Conservation (phyloP, 2,329 filamentous ascomycete genomes). For the Diaporthe helianthi region DNA sequence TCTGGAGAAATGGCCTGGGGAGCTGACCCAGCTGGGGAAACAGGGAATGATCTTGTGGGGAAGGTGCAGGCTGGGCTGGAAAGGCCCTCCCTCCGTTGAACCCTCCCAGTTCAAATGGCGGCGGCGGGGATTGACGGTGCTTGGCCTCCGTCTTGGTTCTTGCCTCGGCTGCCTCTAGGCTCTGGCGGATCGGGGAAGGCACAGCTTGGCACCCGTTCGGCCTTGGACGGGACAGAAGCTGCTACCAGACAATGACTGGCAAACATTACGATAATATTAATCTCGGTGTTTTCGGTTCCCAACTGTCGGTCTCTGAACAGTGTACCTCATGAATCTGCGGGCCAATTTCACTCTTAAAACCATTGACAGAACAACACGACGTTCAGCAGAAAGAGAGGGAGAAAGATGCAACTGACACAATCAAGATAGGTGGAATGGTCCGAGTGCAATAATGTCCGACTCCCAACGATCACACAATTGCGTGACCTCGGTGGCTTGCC, state of each 20-base stretch:
- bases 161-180: neutral
- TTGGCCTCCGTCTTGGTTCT: neutral
- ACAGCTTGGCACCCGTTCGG: neutral
- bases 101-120: no score
- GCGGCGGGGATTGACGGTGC: neutral
- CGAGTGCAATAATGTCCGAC: no score
- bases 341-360: neutral
- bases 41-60: slow-evolving; percentile 16
- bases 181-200: neutral
- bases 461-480: no score
- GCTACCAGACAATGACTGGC: neutral
- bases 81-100: neutral
- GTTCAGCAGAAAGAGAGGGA: neutral
- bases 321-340: no score
- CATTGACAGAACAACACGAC: neutral
- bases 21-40: slow-evolving; percentile 18
- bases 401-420: neutral
- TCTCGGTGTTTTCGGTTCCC: no score
- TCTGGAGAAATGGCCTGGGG: neutral
- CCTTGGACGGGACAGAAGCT: neutral
- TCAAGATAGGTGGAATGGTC: no score
- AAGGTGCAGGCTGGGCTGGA: neutral
- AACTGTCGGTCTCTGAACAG: no score
- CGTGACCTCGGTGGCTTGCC: no score
- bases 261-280: neutral